Evolutionary conservation across 2,329 filamentous ascomycete genomes (phyloP), one percentile per base, ranked within the genome.

Genomic region (Alternaria sp.): DNA sequence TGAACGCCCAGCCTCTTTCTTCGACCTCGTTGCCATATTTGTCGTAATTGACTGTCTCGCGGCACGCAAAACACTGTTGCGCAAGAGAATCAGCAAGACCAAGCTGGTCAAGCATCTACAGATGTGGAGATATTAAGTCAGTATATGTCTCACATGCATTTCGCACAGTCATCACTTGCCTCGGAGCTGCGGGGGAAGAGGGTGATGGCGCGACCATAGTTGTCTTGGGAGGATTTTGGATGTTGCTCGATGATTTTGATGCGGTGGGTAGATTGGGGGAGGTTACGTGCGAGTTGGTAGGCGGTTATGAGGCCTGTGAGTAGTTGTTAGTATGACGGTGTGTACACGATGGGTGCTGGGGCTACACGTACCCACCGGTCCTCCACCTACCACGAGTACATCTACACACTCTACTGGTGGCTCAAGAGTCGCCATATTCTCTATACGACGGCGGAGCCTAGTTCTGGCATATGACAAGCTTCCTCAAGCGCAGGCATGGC

Each of bases 171-270:
- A 26, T 1, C 7, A 26, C 24, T 26, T 26, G 24, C 24, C 24
- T 26, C 24, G 24, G 24, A 26, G 7, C 24, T 81, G 1, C 85
- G 78, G 1, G 84, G 83, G 59, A 82, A 87, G 3, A 87, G 80
- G 0, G 85, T 85, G 59, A 85, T 84, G 12, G 85, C 85, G 7
- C 84, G 81, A 16, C 84, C 85, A 70, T 84, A 85, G n/a, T 80
- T 71, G 57, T 84, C 82, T 67, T 85, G 84, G 2, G 78, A 72
- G 0, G 81, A 80, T 65, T 85, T 85, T 32, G 77, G 70, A 46
- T 84, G 68, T 59, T 83, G 81, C 64, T 86, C 84, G 55, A 86
- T 79, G 46, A 85, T 82, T 54, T 80, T 80, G 43, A 84, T 56
- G 75, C 78, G 53, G 78, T 71, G 58, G 67, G 77, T 62, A 78